These are phyloP conservation scores for Ogataea populi-albae DNA, from an alignment of 805 yeast species.

Conservation along the genomic window DNA sequence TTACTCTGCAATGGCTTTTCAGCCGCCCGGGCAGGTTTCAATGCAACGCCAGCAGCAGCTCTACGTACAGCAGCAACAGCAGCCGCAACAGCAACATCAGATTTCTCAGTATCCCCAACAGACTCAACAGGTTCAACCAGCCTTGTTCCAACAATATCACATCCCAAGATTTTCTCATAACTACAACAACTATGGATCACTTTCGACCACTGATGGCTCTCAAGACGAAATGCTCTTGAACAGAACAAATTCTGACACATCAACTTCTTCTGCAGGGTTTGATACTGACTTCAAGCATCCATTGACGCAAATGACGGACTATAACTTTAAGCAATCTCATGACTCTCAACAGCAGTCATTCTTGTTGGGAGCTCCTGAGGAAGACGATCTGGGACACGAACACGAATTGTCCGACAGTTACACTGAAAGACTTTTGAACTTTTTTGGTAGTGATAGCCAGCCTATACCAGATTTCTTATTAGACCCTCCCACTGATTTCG, in stretches of 20 bases:
- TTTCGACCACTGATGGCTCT: constrained; percentile 29
- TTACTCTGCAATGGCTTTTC: constrained; percentile 7
- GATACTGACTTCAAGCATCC: constrained; percentile 17
- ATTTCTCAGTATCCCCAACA: constrained; percentile 14
- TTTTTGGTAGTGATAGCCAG: constrained; percentile 47
- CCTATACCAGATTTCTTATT: constrained; percentile 39
- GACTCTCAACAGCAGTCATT: constrained; percentile 14
- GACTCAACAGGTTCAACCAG: constrained; percentile 9
- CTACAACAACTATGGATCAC: constrained; percentile 25
- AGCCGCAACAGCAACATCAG: constrained; percentile 16
- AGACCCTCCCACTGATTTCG: constrained; percentile 60
- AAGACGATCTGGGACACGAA: constrained; percentile 8
- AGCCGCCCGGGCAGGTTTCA: constrained; percentile 4
- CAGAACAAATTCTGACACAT: constrained; percentile 28
- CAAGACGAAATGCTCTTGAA: constrained; percentile 26
- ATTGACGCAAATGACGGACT: constrained; percentile 11
- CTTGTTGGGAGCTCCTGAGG: constrained; percentile 11
- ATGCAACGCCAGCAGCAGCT: constrained; percentile 9
- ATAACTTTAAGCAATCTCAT: constrained; percentile 15
- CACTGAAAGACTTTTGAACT: constrained; percentile 43
- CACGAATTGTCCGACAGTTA: constrained; percentile 40
- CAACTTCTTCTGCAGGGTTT: constrained; percentile 23
- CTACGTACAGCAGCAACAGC: constrained; percentile 11
- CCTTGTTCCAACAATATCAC: constrained; percentile 16
- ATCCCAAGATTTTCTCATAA: constrained; percentile 16